These are phyloP conservation scores for Echeveria elegans DNA, from an alignment of 164 flowering plant genomes.

Conservation along the genomic window DNA sequence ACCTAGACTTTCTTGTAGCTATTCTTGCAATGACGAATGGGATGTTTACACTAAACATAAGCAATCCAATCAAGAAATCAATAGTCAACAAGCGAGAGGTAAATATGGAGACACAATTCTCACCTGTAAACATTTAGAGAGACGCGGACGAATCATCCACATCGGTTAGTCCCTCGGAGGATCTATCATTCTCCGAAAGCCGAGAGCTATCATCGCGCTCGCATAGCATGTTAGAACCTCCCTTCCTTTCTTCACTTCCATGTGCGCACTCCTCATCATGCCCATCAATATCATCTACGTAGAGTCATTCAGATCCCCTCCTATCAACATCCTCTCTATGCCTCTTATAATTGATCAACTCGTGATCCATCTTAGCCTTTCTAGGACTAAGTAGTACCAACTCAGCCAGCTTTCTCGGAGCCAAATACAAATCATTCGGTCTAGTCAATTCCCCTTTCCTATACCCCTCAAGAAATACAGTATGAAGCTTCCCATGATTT, in stretches of 20 bases:
- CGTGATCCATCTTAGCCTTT: constrained; percentile 41
- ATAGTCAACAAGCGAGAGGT: background rate
- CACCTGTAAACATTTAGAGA: background rate
- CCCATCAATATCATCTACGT: constrained; percentile 18
- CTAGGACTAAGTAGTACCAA: constrained; percentile 66
- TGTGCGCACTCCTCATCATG: constrained; percentile 16
- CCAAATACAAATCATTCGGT: constrained; percentile 85
- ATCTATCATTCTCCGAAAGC: constrained; percentile 17
- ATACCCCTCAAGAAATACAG: constrained; percentile 86
- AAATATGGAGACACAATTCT: background rate
- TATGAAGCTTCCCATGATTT: constrained; percentile 90
- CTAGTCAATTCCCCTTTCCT: constrained; percentile 66
- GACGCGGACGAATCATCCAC: constrained; percentile 10
- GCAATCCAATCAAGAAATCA: background rate
- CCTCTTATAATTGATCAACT: constrained; percentile 41
- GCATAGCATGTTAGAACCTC: constrained; percentile 14
- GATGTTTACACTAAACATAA: too few species aligned
- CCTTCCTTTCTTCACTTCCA: constrained; percentile 13
- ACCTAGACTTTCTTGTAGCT: background rate
- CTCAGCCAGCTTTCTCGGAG: constrained; percentile 64
- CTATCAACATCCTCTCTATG: constrained; percentile 29
- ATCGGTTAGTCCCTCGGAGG: constrained; percentile 15
- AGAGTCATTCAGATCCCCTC: constrained; percentile 16
- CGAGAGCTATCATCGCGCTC: constrained; percentile 17
- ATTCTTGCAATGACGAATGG: background rate